These are phyloP conservation scores for Acephala macrosclerotiorum DNA, from an alignment of 2,329 filamentous ascomycete species.

Conservation along the genomic window DNA sequence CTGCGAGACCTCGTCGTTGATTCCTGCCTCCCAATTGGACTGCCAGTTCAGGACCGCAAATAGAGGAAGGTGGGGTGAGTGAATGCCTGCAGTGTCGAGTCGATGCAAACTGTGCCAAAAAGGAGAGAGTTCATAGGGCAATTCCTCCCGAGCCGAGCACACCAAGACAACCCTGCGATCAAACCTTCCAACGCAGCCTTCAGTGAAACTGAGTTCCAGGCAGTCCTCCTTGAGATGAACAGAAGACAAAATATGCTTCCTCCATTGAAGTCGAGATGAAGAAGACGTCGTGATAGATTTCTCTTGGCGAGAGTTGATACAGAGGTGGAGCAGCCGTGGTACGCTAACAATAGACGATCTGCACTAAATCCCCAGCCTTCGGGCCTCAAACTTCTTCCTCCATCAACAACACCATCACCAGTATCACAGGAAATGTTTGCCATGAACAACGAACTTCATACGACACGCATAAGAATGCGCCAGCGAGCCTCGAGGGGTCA, in stretches of 20 bases:
- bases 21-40: too few species aligned
- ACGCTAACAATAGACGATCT: background rate
- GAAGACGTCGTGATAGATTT: constrained; percentile 1
- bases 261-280: background rate
- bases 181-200: background rate
- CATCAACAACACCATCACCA: background rate
- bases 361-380: background rate
- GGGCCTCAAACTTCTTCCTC: background rate
- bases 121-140: background rate
- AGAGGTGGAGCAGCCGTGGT: background rate
- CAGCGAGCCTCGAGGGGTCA: background rate
- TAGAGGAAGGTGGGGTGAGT: background rate
- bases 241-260: background rate
- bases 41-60: background rate
- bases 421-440: background rate
- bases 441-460: background rate
- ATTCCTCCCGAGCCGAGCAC: background rate
- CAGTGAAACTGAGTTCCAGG: background rate
- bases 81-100: background rate
- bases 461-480: background rate
- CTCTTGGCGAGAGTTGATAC: background rate
- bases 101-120: background rate
- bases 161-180: background rate
- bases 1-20: too few species aligned
- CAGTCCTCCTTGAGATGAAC: background rate